Evolutionary conservation across 2,329 filamentous ascomycete species (phyloP), one percentile per base, ranked within the genome.

Genomic region (Phyllosticta citribraziliensis): DNA sequence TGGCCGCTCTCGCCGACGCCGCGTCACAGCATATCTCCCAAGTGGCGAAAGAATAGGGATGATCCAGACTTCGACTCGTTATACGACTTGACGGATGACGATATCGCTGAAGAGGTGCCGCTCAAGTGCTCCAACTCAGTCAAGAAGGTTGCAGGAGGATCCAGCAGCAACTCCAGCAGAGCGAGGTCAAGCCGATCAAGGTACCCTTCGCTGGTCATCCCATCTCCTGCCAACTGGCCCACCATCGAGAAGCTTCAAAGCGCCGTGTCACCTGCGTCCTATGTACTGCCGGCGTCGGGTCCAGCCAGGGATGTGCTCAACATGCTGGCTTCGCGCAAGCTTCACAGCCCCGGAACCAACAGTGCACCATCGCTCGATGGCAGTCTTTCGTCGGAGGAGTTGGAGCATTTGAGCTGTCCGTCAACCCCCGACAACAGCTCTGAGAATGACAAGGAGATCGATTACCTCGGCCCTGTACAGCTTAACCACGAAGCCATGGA

Each of bases 291-390:
- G 17, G 50, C 59, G 30, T 50, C 56, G 55, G 33, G 55, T 61
- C 88, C 95, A 75, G 92, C 89, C 4, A 88, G 89, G 3, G 85
- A 84, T 19, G 84, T 88, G 61, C 80, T 93, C 66, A 85, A 85
- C 11, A 86, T 89, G 69, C 84, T 96, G 72, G 82, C 84, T 27
- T 69, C 73, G 27, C 75, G 75, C 47, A 75, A 71, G 54, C 81
- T 86, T 22, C 82, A 84, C 55, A 80, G 93, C 3, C 91, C 91
- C 1, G 86, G 84, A 40, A 82, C 85, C 30, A 92, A 90, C 60
- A 88, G 89, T 5, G 88, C 92, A 4, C 93, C 93, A 3, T 97
- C 93, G 4, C 80, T 96, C 3, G 92, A 96, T 75, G 92, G 91
- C 22, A 96, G 91, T 74, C 77, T 94, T 68, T 88, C 86, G 9